These are phyloP conservation scores for Gossypium ekmanianum DNA, from an alignment of 345 rosid genomes.

Conservation along the genomic window DNA sequence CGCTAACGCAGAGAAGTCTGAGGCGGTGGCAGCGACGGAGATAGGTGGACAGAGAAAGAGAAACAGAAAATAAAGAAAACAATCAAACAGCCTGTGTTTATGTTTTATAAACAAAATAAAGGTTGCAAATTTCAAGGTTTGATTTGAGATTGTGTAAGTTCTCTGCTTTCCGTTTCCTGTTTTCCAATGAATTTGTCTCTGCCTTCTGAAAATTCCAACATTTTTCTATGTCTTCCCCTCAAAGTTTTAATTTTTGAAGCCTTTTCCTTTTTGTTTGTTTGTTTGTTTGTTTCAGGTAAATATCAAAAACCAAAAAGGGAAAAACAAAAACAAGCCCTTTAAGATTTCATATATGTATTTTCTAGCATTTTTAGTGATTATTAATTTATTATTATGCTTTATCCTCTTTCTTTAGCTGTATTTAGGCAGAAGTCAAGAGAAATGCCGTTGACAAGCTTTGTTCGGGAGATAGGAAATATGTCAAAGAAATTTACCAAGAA, in stretches of 20 bases:
- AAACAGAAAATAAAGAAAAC: neutral
- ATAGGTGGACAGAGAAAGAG: neutral
- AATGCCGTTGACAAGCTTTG: slow-evolving; percentile 56
- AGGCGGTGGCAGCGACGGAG: slow-evolving; percentile 11
- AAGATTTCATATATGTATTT: neutral
- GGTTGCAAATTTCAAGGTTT: neutral
- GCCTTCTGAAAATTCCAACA: neutral
- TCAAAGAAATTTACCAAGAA: slow-evolving; percentile 33
- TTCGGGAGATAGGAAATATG: slow-evolving; percentile 39
- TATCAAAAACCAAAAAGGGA: neutral
- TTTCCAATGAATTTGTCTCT: slow-evolving; percentile 3
- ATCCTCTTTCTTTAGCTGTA: neutral
- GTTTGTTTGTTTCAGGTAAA: neutral
- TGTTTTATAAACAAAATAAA: neutral
- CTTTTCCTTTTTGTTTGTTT: neutral
- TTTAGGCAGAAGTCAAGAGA: neutral
- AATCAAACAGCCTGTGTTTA: neutral
- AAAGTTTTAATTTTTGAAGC: neutral
- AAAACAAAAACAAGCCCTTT: neutral
- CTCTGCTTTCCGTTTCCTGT: neutral
- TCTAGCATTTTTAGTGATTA: neutral
- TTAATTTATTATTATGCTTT: neutral
- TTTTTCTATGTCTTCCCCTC: neutral
- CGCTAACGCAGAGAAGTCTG: neutral
- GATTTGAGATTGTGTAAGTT: neutral